phyloP scores from a whole-genome alignment of 129 eudicot species.

The Pseudognaphalium luteoalbum region DNA sequence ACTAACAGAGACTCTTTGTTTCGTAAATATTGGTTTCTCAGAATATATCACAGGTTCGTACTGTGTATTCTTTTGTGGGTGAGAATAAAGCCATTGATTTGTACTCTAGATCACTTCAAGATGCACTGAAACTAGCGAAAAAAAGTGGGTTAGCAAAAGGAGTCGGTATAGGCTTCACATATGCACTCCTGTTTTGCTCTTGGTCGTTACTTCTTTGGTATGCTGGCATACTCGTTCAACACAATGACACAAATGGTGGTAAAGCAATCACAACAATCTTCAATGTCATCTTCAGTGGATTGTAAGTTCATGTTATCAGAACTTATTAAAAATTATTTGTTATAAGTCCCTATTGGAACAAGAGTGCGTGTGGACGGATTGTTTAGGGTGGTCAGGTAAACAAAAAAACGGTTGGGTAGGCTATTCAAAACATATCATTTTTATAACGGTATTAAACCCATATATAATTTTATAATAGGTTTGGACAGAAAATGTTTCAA shows the following conservation, averaged over 20 bases:
- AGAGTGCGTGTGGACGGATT: too few relatives aligned
- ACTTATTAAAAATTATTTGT: not conserved
- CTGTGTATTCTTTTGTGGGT: constrained; percentile 82
- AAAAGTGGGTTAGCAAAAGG: constrained; percentile 78
- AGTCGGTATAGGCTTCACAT: constrained; percentile 79
- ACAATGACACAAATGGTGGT: constrained; percentile 68
- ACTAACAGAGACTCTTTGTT: not conserved
- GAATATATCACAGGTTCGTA: constrained; percentile 76
- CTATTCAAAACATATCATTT: too few relatives aligned
- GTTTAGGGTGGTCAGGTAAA: too few relatives aligned
- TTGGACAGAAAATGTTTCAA: too few relatives aligned
- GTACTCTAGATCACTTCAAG: constrained; percentile 60
- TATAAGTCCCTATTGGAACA: too few relatives aligned
- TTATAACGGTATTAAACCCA: too few relatives aligned
- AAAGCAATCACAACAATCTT: constrained; percentile 78
- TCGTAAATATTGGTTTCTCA: constrained; percentile 30
- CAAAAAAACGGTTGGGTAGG: too few relatives aligned
- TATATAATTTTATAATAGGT: too few relatives aligned
- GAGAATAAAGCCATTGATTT: constrained; percentile 61
- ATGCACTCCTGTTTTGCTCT: constrained; percentile 66
- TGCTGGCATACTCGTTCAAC: constrained; percentile 73
- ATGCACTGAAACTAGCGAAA: constrained; percentile 68
- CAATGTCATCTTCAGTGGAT: constrained; percentile 84
- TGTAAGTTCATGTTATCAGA: constrained; percentile 47
- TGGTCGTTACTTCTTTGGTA: constrained; percentile 97